Percentiles rank a stretch among this genome's conserved stretches.
phyloP scores from a whole-genome alignment of 2,329 filamentous ascomycete species.

The Fusarium sp. region DNA sequence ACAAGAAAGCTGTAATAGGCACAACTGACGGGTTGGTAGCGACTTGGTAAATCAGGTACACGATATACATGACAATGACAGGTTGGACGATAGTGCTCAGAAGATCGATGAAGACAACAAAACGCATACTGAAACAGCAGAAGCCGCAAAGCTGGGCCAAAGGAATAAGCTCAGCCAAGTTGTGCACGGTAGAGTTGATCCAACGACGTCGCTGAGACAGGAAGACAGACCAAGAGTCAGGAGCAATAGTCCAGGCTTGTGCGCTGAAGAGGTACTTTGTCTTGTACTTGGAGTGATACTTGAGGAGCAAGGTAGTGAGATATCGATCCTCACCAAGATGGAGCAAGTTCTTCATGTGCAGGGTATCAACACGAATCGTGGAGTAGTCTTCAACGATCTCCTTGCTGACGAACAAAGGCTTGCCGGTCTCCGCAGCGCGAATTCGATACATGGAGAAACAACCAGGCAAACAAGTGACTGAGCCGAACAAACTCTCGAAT shows the following conservation, averaged over 20 bases:
- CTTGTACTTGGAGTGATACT: slow-evolving; percentile 93
- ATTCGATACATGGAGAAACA: slow-evolving; percentile 99
- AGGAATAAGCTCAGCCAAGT: slow-evolving; percentile 93
- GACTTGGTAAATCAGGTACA: slow-evolving; percentile 84
- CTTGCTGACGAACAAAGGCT: slow-evolving; percentile 93
- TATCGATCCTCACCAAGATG: slow-evolving; percentile 98
- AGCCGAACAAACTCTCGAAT: slow-evolving; percentile 96
- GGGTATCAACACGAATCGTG: slow-evolving; percentile 93
- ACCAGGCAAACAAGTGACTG: slow-evolving; percentile 95
- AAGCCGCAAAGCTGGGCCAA: slow-evolving; percentile 96
- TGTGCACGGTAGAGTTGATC: slow-evolving; percentile 99
- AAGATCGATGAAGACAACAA: slow-evolving; percentile 93
- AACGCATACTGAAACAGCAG: slow-evolving; percentile 99
- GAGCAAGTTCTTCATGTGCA: slow-evolving; percentile 98
- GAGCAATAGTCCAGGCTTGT: slow-evolving; percentile 96
- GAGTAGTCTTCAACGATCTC: slow-evolving; percentile 89
- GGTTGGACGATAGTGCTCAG: slow-evolving; percentile 92
- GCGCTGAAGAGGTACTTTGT: slow-evolving; percentile 95
- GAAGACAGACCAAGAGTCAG: slow-evolving; percentile 93
- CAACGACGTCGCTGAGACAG: slow-evolving; percentile 97
- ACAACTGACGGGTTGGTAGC: slow-evolving; percentile 68
- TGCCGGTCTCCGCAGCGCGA: slow-evolving; percentile 90
- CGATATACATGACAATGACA: slow-evolving; percentile 87
- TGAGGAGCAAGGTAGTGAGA: slow-evolving; percentile 91
- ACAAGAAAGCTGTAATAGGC: slow-evolving; percentile 85